These are phyloP conservation scores for Trichoderma harzianum DNA, from an alignment of 2,329 filamentous ascomycete species.

Conservation along the genomic window DNA sequence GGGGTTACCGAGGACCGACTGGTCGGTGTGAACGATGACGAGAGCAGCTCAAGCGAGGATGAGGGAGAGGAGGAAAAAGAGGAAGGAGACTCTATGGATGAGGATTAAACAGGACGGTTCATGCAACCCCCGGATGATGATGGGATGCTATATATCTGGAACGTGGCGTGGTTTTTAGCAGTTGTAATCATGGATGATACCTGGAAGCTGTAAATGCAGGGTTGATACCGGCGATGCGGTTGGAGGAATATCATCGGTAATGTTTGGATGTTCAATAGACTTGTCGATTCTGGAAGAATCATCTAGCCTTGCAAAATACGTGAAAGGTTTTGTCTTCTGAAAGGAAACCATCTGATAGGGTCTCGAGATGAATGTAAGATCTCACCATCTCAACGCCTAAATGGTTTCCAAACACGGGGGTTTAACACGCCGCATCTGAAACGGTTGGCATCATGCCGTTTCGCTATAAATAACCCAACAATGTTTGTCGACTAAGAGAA, in stretches of 20 bases:
- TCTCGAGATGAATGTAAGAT: neutral
- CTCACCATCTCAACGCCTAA: neutral
- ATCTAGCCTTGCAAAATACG: neutral
- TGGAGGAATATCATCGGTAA: neutral
- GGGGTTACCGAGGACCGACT: slow-evolving; percentile 68
- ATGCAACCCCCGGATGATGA: slow-evolving; percentile 2
- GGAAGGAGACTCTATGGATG: slow-evolving; percentile 25
- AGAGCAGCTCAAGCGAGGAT: slow-evolving; percentile 64
- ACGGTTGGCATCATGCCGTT: neutral
- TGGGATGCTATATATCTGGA: slow-evolving; percentile 6
- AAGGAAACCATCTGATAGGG: neutral
- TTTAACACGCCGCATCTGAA: neutral
- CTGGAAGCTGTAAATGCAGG: neutral
- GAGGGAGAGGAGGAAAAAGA: slow-evolving; percentile 46
- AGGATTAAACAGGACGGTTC: slow-evolving; percentile 22
- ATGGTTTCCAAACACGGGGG: neutral
- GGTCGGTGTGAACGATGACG: slow-evolving; percentile 67
- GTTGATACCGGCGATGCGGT: neutral
- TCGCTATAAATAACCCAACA: neutral
- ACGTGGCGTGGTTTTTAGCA: slow-evolving; percentile 11
- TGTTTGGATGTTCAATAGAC: neutral
- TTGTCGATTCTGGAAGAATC: neutral
- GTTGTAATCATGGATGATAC: neutral
- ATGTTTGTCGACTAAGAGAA: neutral
- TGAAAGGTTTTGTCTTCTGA: neutral